Evolutionary conservation across 2,329 filamentous ascomycete genomes (phyloP).

Genomic region (Scedosporium dehoogii): DNA sequence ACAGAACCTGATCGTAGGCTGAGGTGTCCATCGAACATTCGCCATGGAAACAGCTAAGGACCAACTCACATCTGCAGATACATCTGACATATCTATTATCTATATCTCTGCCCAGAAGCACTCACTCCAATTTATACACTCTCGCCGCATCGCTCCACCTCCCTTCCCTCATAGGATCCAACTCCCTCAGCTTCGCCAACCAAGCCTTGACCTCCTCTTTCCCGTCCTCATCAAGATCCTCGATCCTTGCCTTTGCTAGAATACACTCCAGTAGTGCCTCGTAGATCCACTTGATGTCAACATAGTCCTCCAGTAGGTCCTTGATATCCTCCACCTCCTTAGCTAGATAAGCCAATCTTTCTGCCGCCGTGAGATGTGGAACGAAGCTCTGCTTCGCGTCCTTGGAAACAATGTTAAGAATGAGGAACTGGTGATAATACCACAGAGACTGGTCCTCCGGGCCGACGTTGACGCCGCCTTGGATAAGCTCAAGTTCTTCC

Average conservation of each 20-base stretch:
- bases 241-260: slow-evolving; percentile 44
- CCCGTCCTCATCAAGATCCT: slow-evolving; percentile 29
- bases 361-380: slow-evolving; percentile 47
- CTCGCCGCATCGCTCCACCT: slow-evolving; percentile 65
- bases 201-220: slow-evolving; percentile 39
- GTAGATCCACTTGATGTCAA: slow-evolving; percentile 70
- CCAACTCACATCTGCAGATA: too few relatives aligned
- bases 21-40: too few relatives aligned
- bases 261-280: slow-evolving; percentile 74
- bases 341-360: slow-evolving; percentile 56
- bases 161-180: slow-evolving; percentile 66
- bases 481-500: slow-evolving; percentile 63
- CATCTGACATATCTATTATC: not conserved
- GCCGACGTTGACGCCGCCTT: slow-evolving; percentile 73
- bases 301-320: slow-evolving; percentile 51
- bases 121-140: slow-evolving; percentile 17
- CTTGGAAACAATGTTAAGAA: slow-evolving; percentile 54
- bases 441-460: slow-evolving; percentile 93
- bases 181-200: slow-evolving; percentile 54
- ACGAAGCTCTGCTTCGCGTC: slow-evolving; percentile 48
- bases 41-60: too few relatives aligned
- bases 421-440: slow-evolving; percentile 90
- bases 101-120: not conserved
- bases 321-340: slow-evolving; percentile 66
- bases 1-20: too few relatives aligned